Conservation (phyloP, 805 yeast species). For the Alloascoidea hylecoeti region DNA sequence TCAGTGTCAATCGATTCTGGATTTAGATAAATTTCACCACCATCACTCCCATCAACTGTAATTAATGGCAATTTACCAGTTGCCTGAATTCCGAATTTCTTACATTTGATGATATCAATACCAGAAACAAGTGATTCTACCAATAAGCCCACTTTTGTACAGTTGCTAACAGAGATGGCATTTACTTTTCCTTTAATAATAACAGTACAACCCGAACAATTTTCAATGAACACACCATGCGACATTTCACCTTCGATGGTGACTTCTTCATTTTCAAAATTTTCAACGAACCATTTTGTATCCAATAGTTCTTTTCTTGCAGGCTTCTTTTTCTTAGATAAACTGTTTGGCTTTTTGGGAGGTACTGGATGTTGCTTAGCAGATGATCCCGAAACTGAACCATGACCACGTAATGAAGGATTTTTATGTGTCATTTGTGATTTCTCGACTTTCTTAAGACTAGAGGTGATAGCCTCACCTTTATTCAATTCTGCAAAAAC, state of each 20-base stretch:
- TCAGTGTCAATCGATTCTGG: constrained; percentile 61
- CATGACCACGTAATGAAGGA: constrained; percentile 53
- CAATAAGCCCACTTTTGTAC: constrained; percentile 61
- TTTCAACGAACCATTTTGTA: constrained; percentile 81
- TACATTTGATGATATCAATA: constrained; percentile 73
- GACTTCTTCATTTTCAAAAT: constrained; percentile 51
- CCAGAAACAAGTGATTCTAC: constrained; percentile 81
- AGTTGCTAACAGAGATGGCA: constrained; percentile 68
- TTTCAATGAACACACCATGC: constrained; percentile 83
- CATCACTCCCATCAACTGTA: constrained; percentile 79
- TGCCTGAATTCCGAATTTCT: constrained; percentile 74
- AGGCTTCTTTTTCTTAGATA: constrained; percentile 39
- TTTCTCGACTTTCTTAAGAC: constrained; percentile 83
- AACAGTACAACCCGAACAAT: constrained; percentile 58
- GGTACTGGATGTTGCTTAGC: constrained; percentile 43
- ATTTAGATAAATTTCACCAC: constrained; percentile 69
- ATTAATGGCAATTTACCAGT: constrained; percentile 73
- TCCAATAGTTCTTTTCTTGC: constrained; percentile 61
- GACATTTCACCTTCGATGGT: constrained; percentile 72
- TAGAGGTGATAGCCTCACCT: constrained; percentile 76
- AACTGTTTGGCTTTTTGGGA: constrained; percentile 68
- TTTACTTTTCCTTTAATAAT: constrained; percentile 87
- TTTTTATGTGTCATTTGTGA: constrained; percentile 91
- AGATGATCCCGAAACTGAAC: constrained; percentile 9
- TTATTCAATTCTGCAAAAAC: constrained; percentile 83